phyloP scores from a whole-genome alignment of 2,329 filamentous ascomycete species.

The Pseudogymnoascus sp. region DNA sequence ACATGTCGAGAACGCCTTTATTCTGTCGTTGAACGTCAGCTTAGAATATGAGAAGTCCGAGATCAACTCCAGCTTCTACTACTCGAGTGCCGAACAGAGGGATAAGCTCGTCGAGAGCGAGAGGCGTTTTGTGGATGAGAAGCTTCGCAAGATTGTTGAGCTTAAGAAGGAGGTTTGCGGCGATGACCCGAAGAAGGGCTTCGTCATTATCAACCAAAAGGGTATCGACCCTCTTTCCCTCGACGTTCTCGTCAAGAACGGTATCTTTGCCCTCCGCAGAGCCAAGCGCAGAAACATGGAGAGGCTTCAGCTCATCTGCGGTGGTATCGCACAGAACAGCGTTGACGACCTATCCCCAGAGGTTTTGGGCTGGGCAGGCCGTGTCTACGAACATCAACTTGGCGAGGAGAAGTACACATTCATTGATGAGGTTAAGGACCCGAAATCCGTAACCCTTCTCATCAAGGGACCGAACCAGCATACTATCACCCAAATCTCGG shows the following conservation, averaged over 20 bases:
- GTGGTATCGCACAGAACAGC: conserved; percentile 87
- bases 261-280: conserved; percentile 85
- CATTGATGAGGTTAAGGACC: conserved; percentile 95
- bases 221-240: conserved; percentile 94
- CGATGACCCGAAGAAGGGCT: conserved; percentile 85
- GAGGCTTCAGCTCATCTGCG: conserved; percentile 88
- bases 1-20: conserved; percentile 88
- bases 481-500: conserved; percentile 93
- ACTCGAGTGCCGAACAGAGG: conserved; percentile 90
- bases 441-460: conserved; percentile 92
- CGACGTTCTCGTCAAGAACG: conserved; percentile 95
- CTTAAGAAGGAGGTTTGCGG: conserved; percentile 97
- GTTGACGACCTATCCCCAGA: conserved; percentile 87
- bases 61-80: conserved; percentile 98
- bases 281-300: conserved; percentile 99
- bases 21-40: conserved; percentile 91
- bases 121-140: conserved; percentile 89
- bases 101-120: conserved; percentile 98
- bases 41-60: conserved; percentile 98
- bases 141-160: conserved; percentile 94
- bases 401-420: conserved; percentile 99
- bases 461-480: conserved; percentile 98
- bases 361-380: conserved; percentile 87
- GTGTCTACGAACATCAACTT: conserved; percentile 93
- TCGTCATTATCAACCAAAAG: conserved; percentile 98